Percentiles rank a stretch among this genome's conserved stretches.
phyloP scores from a whole-genome alignment of 495 filamentous ascomycete genomes.

The Daldinia concentrica region DNA sequence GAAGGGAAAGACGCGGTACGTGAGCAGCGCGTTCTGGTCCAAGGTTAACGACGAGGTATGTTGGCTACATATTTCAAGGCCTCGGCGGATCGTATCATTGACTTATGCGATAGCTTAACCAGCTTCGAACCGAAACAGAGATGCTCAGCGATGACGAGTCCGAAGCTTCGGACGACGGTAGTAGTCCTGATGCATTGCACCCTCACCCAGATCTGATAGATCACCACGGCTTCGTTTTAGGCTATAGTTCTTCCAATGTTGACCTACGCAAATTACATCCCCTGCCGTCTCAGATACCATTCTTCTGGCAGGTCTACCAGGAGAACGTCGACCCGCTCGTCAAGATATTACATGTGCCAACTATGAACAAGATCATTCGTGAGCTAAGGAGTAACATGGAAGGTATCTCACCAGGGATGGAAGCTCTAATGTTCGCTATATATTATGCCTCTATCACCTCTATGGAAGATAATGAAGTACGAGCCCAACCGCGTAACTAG shows the following conservation, averaged over 20 bases:
- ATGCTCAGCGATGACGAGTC: slow-evolving; percentile 74
- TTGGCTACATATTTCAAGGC: not conserved
- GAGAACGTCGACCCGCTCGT: slow-evolving; percentile 79
- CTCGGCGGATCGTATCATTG: slow-evolving; percentile 9
- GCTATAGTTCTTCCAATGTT: slow-evolving; percentile 68
- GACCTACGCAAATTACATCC: slow-evolving; percentile 63
- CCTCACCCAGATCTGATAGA: slow-evolving; percentile 49
- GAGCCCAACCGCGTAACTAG: slow-evolving; percentile 46
- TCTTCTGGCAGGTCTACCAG: slow-evolving; percentile 73
- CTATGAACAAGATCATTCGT: slow-evolving; percentile 59
- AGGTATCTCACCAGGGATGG: slow-evolving; percentile 65
- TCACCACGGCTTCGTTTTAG: slow-evolving; percentile 76
- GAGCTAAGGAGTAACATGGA: slow-evolving; percentile 62
- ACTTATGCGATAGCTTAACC: slow-evolving; percentile 66
- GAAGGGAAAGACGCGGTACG: slow-evolving; percentile 79
- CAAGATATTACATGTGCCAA: slow-evolving; percentile 72
- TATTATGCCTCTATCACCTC: slow-evolving; percentile 80
- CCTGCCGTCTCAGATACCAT: slow-evolving; percentile 66
- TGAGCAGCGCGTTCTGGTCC: slow-evolving; percentile 91
- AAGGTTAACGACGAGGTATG: slow-evolving; percentile 83
- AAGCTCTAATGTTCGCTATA: slow-evolving; percentile 80
- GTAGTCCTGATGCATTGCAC: slow-evolving; percentile 57
- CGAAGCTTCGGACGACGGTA: slow-evolving; percentile 62
- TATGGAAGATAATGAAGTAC: slow-evolving; percentile 64
- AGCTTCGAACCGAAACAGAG: slow-evolving; percentile 75